Base-by-base conservation (phyloP, 2,329 filamentous ascomycete species). In the Claviceps maximensis region DNA sequence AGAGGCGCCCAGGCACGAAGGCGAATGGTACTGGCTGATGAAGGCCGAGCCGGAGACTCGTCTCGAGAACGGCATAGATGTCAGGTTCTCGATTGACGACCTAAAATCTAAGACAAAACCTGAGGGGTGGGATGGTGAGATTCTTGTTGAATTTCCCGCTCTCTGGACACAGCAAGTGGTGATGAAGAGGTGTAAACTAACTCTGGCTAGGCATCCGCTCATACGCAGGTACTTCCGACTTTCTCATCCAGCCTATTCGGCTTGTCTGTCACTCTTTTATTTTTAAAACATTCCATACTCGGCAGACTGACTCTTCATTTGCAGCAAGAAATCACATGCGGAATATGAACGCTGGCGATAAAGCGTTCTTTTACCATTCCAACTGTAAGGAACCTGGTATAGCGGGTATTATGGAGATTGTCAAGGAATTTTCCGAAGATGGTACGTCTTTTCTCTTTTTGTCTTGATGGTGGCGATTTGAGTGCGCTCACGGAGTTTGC, bases 351-450 rank as follows among this genome's bases (percentile, higher is more conserved):
- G 82, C 83, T 53, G 90, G 90, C 50, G 93, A 98, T 64, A 75
- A 90, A 33, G 90, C 89, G 27, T 97, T 98, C 71, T 97, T 98
- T 72, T 97, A 97, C 65, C 91, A 96, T 69, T 95, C 87, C 47
- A 95, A 93, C 62, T 93, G 87, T 70, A 95, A 94, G 65, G 79
- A 84, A 25, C 89, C 90, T 0, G 91, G 87, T 2, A 89, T 97
- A 48, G 89, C 84, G 1, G 90, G 90, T 1, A 80, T 84, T 19
- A 90, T 95, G 86, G 86, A 93, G 62, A 86, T 98, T 57, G 89
- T 94, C 17, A 77, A 80, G 58, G 90, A 95, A 64, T 86, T 88
- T 59, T 84, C 84, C 2, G 78, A 87, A 9, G 93, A 98, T 62
- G 71, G 86, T 87, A 70, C 60, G 78, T 29, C 15, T 17, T 9